Evolutionary conservation across 2,329 filamentous ascomycete species (phyloP).

Genomic region (Sarocladium brachiariae): DNA sequence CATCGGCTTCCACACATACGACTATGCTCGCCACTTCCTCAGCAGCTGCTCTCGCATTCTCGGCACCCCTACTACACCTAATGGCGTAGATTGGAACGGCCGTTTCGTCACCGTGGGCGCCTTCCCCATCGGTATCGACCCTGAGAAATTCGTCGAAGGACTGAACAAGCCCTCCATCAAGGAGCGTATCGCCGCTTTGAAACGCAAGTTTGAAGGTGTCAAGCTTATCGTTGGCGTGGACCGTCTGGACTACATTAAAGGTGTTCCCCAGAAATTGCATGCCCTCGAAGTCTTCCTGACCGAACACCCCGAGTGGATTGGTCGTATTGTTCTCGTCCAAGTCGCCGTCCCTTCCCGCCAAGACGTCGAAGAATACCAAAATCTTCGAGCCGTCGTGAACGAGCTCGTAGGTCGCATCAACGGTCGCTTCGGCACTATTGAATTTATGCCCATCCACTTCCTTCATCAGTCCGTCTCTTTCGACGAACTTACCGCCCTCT

Average conservation of each 20-base stretch:
- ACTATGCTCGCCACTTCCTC: slow-evolving; percentile 96
- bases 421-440: slow-evolving; percentile 90
- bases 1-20: slow-evolving; percentile 97
- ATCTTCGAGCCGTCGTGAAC: slow-evolving; percentile 89
- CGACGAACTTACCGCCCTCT: slow-evolving; percentile 88
- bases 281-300: slow-evolving; percentile 94
- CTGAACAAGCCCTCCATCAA: slow-evolving; percentile 80
- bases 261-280: slow-evolving; percentile 94
- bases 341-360: slow-evolving; percentile 91
- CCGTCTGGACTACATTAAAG: slow-evolving; percentile 93
- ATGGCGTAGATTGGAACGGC: slow-evolving; percentile 84
- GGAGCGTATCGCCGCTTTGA: slow-evolving; percentile 75
- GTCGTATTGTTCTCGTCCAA: slow-evolving; percentile 92
- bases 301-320: slow-evolving; percentile 96
- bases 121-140: slow-evolving; percentile 96
- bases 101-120: slow-evolving; percentile 87
- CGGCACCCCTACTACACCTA: slow-evolving; percentile 74
- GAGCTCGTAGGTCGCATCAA: slow-evolving; percentile 96
- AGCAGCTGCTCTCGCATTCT: slow-evolving; percentile 94
- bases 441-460: slow-evolving; percentile 99
- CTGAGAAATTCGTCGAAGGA: slow-evolving; percentile 89
- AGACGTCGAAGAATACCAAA: slow-evolving; percentile 97
- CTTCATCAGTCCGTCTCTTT: slow-evolving; percentile 94
- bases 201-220: slow-evolving; percentile 88
- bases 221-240: slow-evolving; percentile 97